A percentile compares a stretch with the other conserved stretches of the same genome.
These are phyloP conservation scores for Neocatenulostroma microsporum DNA, from an alignment of 2,329 filamentous ascomycete species.

Conservation along the genomic window DNA sequence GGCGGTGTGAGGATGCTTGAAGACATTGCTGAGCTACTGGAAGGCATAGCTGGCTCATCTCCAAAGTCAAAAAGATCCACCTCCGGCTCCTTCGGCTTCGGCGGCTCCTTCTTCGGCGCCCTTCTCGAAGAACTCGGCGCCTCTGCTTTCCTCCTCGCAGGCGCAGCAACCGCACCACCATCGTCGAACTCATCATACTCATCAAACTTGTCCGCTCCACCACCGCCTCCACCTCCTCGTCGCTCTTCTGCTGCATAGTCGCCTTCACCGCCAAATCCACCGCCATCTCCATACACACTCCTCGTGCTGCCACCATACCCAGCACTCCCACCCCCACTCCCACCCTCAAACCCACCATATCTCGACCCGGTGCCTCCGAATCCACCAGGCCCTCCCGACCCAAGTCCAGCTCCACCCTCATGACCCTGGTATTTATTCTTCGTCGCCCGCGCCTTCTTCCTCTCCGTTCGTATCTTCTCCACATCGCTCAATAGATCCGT, in stretches of 20 bases:
- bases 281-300: constrained; percentile 88
- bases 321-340: constrained; percentile 57
- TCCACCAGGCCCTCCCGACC: constrained; percentile 49
- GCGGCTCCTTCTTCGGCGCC: constrained; percentile 56
- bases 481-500: constrained; percentile 90
- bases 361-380: constrained; percentile 49
- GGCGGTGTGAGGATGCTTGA: constrained; percentile 17
- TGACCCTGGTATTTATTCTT: constrained; percentile 94
- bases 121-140: constrained; percentile 29
- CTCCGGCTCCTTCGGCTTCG: constrained; percentile 80
- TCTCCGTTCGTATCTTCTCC: constrained; percentile 64
- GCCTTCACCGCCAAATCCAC: constrained; percentile 77
- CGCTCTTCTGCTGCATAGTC: too few relatives aligned
- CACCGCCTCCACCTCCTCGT: constrained; percentile 59
- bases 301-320: constrained; percentile 56
- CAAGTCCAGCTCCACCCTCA: constrained; percentile 65
- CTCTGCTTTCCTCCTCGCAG: constrained; percentile 46
- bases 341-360: constrained; percentile 89
- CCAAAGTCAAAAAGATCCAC: constrained; percentile 84
- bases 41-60: constrained; percentile 59
- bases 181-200: constrained; percentile 98
- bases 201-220: constrained; percentile 65
- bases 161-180: constrained; percentile 46
- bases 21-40: constrained; percentile 32
- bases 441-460: constrained; percentile 83